Evolutionary conservation across 1,284 basidiomycete genomes (phyloP).

Genomic region (Ustilago esculenta): DNA sequence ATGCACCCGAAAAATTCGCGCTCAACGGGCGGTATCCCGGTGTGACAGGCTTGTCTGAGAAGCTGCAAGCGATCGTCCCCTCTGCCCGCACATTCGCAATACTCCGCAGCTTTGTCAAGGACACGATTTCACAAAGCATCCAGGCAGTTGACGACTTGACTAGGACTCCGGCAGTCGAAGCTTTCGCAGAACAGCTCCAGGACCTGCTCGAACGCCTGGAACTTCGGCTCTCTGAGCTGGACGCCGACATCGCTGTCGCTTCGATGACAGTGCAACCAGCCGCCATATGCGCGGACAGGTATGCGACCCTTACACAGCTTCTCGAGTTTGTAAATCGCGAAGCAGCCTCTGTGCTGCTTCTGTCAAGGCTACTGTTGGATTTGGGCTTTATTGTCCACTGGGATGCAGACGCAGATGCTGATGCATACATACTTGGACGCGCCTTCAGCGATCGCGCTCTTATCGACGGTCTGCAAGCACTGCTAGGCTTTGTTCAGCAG

Average conservation of each 20-base stretch:
- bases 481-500: constrained; percentile 35
- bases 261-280: constrained; percentile 3
- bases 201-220: constrained; percentile 24
- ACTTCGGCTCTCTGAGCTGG: constrained; percentile 17
- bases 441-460: constrained; percentile 31
- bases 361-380: constrained; percentile 13
- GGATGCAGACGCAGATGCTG: neutral
- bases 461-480: constrained; percentile 41
- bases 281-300: constrained; percentile 10
- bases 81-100: constrained; percentile 13
- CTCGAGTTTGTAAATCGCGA: constrained; percentile 16
- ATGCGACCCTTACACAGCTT: constrained; percentile 28
- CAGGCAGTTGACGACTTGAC: constrained; percentile 27
- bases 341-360: constrained; percentile 19
- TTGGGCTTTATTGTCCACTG: constrained; percentile 14
- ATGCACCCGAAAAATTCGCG: neutral
- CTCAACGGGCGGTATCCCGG: neutral
- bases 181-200: constrained; percentile 38
- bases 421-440: neutral
- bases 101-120: constrained; percentile 16
- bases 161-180: constrained; percentile 34
- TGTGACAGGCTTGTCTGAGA: constrained; percentile 8
- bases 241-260: constrained; percentile 24
- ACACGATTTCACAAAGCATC: constrained; percentile 17
- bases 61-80: constrained; percentile 9